These are phyloP conservation scores for Coemansia umbellata DNA, from an alignment of 192 early-diverging fungal genomes.

Conservation along the genomic window DNA sequence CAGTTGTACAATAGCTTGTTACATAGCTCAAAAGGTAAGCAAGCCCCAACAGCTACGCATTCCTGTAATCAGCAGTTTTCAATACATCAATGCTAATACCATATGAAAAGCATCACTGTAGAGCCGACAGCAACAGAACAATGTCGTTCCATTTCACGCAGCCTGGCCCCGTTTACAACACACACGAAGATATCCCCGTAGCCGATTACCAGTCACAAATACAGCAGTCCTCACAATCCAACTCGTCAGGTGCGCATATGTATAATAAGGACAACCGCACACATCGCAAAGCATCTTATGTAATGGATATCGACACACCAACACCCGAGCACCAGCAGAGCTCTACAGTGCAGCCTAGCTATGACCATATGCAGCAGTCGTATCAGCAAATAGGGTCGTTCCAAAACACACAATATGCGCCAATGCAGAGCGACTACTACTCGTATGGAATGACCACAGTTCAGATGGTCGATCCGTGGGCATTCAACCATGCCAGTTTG, in stretches of 20 bases:
- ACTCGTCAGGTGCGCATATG: not conserved
- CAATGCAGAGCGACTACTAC: slow-evolving; percentile 20
- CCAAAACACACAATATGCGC: not conserved
- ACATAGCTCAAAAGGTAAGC: too few species aligned
- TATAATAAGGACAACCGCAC: slow-evolving; percentile 2
- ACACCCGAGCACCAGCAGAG: not conserved
- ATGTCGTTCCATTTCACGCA: slow-evolving; percentile 18
- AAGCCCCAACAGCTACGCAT: too few species aligned
- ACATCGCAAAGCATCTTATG: slow-evolving; percentile 25
- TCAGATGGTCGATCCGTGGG: slow-evolving; percentile 46
- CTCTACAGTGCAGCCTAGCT: slow-evolving; percentile 1
- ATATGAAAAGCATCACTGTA: too few species aligned
- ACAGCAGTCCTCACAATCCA: too few species aligned
- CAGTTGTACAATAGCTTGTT: too few species aligned
- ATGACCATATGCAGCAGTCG: slow-evolving; percentile 4
- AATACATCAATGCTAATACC: too few species aligned
- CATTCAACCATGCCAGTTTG: slow-evolving; percentile 36
- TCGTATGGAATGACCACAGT: slow-evolving; percentile 39
- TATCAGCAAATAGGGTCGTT: not conserved
- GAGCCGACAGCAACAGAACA: too few species aligned
- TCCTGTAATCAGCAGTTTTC: too few species aligned
- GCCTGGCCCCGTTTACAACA: not conserved
- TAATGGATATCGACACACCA: slow-evolving; percentile 35
- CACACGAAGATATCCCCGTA: not conserved
- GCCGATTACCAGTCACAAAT: not conserved